phyloP scores from a whole-genome alignment of 1,284 basidiomycete genomes.

The Puccinia brachypodii region DNA sequence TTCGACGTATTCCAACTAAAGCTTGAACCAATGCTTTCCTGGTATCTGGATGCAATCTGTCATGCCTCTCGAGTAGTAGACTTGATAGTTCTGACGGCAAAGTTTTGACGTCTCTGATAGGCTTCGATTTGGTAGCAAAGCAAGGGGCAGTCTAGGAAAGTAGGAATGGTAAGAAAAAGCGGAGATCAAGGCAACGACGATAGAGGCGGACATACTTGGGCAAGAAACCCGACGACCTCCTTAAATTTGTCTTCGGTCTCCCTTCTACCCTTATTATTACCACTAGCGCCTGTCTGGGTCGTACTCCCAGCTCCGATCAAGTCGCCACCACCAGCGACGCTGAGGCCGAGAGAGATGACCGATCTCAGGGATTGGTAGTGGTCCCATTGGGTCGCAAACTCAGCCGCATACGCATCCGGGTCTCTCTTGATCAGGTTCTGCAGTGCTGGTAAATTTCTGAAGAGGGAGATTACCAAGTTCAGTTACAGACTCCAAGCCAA shows the following conservation, averaged over 20 bases:
- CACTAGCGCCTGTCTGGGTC: constrained; percentile 44
- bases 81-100: constrained; percentile 76
- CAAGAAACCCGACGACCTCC: constrained; percentile 81
- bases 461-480: background rate
- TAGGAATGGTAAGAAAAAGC: background rate
- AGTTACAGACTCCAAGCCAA: too few species aligned
- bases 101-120: constrained; percentile 61
- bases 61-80: constrained; percentile 73
- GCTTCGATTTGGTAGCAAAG: constrained; percentile 72
- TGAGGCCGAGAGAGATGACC: constrained; percentile 67
- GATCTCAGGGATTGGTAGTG: constrained; percentile 85
- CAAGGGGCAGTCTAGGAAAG: constrained; percentile 72
- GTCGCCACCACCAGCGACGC: constrained; percentile 46
- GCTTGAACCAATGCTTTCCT: constrained; percentile 81
- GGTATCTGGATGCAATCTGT: constrained; percentile 71
- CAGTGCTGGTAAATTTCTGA: constrained; percentile 65
- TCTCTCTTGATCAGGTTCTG: constrained; percentile 96
- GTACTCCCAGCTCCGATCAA: constrained; percentile 38
- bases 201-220: constrained; percentile 64
- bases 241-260: constrained; percentile 73
- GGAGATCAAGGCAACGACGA: background rate
- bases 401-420: constrained; percentile 85
- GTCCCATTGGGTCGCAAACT: constrained; percentile 98
- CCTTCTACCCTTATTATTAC: constrained; percentile 60
- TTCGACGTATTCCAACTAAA: constrained; percentile 87